Conservation (phyloP, 2,329 filamentous ascomycete genomes). For the Aspergillus chevalieri region DNA sequence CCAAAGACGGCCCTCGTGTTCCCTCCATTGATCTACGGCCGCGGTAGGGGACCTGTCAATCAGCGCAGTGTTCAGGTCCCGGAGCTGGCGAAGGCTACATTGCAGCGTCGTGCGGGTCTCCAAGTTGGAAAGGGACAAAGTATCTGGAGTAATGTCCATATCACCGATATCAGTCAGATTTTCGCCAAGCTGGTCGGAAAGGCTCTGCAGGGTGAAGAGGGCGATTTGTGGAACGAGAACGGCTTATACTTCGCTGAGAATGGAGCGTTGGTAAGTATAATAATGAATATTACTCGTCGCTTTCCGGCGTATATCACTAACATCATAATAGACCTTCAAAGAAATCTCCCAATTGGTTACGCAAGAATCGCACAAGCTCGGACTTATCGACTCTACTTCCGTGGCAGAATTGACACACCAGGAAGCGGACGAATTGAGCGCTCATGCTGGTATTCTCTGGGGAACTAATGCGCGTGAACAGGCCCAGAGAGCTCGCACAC, state of each 20-base stretch:
- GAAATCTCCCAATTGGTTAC: constrained; percentile 18
- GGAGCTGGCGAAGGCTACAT: constrained; percentile 34
- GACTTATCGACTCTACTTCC: constrained; percentile 12
- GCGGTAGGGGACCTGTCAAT: constrained; percentile 47
- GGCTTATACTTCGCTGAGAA: constrained; percentile 30
- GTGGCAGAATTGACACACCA: constrained; percentile 15
- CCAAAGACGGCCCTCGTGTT: constrained; percentile 56
- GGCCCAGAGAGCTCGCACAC: constrained; percentile 14
- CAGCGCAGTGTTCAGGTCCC: constrained; percentile 48
- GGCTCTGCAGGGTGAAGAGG: constrained; percentile 21
- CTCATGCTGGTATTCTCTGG: constrained; percentile 20
- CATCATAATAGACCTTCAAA: constrained; percentile 16
- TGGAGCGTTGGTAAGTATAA: constrained; percentile 14
- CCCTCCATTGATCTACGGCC: constrained; percentile 57
- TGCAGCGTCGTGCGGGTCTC: constrained; percentile 46
- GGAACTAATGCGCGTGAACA: constrained; percentile 24
- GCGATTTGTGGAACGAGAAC: constrained; percentile 30
- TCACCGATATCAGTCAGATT: constrained; percentile 51
- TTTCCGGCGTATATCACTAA: not conserved
- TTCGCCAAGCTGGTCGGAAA: constrained; percentile 49
- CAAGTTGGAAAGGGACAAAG: constrained; percentile 52
- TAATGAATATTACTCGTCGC: not conserved
- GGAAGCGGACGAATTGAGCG: constrained; percentile 18
- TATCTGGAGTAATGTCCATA: constrained; percentile 55
- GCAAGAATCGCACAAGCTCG: constrained; percentile 14